Evolutionary conservation across 2,329 filamentous ascomycete species (phyloP).

Genomic region (Penicillium vulpinum): DNA sequence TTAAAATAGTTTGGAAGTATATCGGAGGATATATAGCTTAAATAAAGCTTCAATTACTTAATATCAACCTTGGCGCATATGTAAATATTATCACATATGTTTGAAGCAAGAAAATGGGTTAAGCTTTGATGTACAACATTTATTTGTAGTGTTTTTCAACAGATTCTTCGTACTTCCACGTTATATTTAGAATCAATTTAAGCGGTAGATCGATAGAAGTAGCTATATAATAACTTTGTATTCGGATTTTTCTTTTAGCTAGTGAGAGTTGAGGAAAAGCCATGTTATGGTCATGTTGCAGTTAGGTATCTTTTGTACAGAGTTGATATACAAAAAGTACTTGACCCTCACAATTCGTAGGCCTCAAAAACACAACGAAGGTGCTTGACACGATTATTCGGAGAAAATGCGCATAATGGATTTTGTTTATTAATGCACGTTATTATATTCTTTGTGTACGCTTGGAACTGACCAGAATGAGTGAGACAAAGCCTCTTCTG

Average conservation of each 20-base stretch:
- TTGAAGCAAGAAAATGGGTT: not conserved
- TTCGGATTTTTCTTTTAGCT: not conserved
- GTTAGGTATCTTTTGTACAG: too few species aligned
- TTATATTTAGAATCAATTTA: not conserved
- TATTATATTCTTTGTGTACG: not conserved
- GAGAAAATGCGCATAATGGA: not conserved
- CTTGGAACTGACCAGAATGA: too few species aligned
- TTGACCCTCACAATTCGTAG: too few species aligned
- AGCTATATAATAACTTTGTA: not conserved
- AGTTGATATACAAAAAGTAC: not conserved
- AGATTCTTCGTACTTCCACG: not conserved
- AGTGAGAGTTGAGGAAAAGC: too few species aligned
- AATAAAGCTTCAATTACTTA: not conserved
- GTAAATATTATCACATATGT: not conserved
- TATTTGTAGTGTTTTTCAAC: not conserved
- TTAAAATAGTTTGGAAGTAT: too few species aligned
- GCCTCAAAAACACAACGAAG: not conserved
- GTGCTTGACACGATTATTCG: not conserved
- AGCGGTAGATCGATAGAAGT: too few species aligned
- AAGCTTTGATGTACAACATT: not conserved
- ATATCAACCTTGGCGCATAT: not conserved
- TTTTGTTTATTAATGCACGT: not conserved
- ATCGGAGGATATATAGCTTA: not conserved
- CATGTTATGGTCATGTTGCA: not conserved
- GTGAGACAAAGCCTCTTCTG: not conserved